phyloP scores from a whole-genome alignment of 768 basidiomycete genomes.

The Leccinellum albellum region DNA sequence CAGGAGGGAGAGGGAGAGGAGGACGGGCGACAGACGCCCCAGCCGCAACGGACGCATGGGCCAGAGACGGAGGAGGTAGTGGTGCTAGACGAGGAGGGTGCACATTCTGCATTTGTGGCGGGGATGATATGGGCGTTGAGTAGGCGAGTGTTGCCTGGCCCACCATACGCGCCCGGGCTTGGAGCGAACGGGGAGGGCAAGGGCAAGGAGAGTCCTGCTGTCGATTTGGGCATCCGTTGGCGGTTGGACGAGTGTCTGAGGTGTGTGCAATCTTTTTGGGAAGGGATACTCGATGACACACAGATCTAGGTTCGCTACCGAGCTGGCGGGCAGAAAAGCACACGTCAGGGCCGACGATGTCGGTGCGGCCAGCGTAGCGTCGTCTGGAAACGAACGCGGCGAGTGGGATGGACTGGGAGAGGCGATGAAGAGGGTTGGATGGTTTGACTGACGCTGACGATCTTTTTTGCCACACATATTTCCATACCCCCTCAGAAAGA shows the following conservation, averaged over 20 bases:
- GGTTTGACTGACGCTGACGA: slow-evolving; percentile 51
- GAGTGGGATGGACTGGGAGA: slow-evolving; percentile 67
- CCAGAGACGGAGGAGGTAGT: slow-evolving; percentile 31
- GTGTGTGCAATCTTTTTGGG: slow-evolving; percentile 32
- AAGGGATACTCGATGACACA: neutral
- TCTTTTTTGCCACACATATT: neutral
- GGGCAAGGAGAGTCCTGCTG: slow-evolving; percentile 35
- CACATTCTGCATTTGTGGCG: slow-evolving; percentile 79
- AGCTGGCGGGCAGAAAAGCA: slow-evolving; percentile 74
- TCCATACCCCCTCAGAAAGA: slow-evolving; percentile 5
- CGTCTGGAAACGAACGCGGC: slow-evolving; percentile 36
- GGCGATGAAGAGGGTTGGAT: slow-evolving; percentile 72
- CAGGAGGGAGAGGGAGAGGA: slow-evolving; percentile 21
- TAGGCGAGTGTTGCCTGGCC: slow-evolving; percentile 64
- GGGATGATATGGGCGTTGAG: slow-evolving; percentile 85
- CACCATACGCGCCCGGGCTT: slow-evolving; percentile 61
- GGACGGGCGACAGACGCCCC: slow-evolving; percentile 25
- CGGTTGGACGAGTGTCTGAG: slow-evolving; percentile 78
- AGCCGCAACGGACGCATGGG: slow-evolving; percentile 3
- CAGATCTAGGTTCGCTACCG: slow-evolving; percentile 68
- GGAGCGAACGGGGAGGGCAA: slow-evolving; percentile 14
- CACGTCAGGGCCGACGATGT: slow-evolving; percentile 4
- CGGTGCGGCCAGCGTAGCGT: slow-evolving; percentile 2
- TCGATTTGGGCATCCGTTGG: slow-evolving; percentile 52
- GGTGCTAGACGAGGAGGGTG: slow-evolving; percentile 65